Evolutionary conservation across 2,329 filamentous ascomycete species (phyloP).

Genomic region (Canariomyces notabilis): DNA sequence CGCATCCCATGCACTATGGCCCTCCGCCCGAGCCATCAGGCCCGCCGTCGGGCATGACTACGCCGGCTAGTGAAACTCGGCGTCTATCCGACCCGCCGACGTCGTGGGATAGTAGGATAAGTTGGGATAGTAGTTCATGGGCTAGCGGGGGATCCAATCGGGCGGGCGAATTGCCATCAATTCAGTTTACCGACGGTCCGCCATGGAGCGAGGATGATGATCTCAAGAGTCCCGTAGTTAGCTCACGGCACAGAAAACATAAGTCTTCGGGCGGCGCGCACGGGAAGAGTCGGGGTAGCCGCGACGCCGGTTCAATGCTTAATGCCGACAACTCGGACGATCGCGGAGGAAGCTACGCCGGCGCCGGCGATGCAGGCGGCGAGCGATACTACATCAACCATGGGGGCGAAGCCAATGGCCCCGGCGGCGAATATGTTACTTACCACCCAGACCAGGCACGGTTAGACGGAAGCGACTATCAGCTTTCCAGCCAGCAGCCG

Average conservation of each 20-base stretch:
- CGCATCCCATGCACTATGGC: conserved; percentile 88
- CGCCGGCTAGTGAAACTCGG: conserved; percentile 72
- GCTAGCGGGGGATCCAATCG: conserved; percentile 50
- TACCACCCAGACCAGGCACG: conserved; percentile 63
- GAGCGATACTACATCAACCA: conserved; percentile 72
- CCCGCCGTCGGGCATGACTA: conserved; percentile 74
- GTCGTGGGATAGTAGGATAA: conserved; percentile 66
- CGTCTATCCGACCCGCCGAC: conserved; percentile 78
- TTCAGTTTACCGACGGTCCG: conserved; percentile 80
- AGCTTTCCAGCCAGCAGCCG: conserved; percentile 41
- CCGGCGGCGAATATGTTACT: conserved; percentile 74
- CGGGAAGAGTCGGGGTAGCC: conserved; percentile 44
- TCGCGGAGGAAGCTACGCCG: conserved; percentile 61
- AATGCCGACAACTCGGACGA: conserved; percentile 45
- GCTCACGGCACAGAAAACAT: conserved; percentile 78
- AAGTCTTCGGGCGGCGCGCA: conserved; percentile 54
- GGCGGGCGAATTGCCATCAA: conserved; percentile 69
- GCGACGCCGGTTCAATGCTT: conserved; percentile 31
- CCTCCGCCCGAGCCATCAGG: conserved; percentile 70
- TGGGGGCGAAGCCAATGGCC: conserved; percentile 65
- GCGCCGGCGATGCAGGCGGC: conserved; percentile 63
- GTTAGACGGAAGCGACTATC: conserved; percentile 49
- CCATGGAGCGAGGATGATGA: conserved; percentile 96
- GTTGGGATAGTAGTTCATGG: conserved; percentile 50
- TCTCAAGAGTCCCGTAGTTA: conserved; percentile 83